These are phyloP conservation scores for Tausonia pullulans DNA, from an alignment of 1,284 basidiomycete genomes.

Conservation along the genomic window DNA sequence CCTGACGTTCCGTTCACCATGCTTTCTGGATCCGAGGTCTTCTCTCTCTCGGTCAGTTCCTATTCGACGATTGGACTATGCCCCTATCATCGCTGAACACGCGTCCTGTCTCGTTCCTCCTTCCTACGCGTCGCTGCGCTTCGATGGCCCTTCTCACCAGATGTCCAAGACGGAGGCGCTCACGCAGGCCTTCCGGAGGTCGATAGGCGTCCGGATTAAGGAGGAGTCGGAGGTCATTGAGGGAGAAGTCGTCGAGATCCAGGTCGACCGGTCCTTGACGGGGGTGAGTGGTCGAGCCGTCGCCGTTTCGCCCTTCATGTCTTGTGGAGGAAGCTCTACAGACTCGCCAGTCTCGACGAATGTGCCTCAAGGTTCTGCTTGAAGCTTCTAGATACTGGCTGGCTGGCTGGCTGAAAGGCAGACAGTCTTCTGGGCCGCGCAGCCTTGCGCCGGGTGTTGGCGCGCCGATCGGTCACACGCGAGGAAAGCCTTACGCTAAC, in stretches of 20 bases:
- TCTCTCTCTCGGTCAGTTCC: constrained; percentile 58
- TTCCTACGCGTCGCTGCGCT: background rate
- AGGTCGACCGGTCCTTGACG: constrained; percentile 92
- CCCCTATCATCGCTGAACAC: background rate
- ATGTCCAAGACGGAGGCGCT: constrained; percentile 99
- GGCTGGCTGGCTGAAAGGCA: no score
- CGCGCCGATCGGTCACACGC: no score
- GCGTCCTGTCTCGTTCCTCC: background rate
- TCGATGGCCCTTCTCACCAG: constrained; percentile 21
- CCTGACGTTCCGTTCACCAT: constrained; percentile 93
- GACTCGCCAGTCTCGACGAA: no score
- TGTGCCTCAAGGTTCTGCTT: no score
- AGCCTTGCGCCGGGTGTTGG: no score
- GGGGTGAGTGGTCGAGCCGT: constrained; percentile 52
- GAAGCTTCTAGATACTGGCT: no score
- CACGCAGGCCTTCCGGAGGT: constrained; percentile 88
- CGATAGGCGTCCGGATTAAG: constrained; percentile 93
- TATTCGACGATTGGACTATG: background rate
- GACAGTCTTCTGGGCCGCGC: no score
- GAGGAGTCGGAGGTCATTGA: constrained; percentile 97
- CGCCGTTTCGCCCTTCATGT: no score
- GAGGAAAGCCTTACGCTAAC: no score
- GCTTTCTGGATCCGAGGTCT: constrained; percentile 94
- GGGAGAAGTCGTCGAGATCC: constrained; percentile 97
- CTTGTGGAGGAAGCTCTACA: no score